phyloP scores from a whole-genome alignment of 345 rosid species.

The Aethionema arabicum region DNA sequence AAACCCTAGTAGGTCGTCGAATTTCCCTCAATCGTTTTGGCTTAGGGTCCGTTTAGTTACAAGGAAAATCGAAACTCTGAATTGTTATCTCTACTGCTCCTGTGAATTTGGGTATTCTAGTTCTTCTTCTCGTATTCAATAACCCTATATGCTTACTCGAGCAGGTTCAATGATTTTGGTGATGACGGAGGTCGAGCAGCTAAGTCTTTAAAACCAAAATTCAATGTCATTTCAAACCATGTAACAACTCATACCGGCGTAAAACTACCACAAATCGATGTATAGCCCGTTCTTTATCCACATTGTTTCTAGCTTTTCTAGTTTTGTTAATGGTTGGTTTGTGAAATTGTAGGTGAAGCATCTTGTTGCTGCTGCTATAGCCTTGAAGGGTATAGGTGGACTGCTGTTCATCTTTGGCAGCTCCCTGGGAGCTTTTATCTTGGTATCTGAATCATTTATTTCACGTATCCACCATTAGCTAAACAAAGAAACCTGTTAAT shows the following conservation, averaged over 20 bases:
- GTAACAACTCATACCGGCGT: conserved; percentile 48
- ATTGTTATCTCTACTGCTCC: no score
- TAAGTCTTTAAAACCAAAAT: conserved; percentile 49
- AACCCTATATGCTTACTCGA: conserved; percentile 3
- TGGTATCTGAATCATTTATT: conserved; percentile 42
- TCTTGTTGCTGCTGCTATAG: conserved; percentile 51
- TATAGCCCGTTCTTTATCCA: conserved; percentile 10
- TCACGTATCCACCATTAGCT: no score
- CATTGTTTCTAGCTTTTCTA: not conserved
- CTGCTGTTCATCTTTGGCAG: conserved; percentile 66
- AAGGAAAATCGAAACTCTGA: no score
- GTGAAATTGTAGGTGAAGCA: conserved; percentile 39
- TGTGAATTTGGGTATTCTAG: no score
- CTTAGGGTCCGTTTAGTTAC: no score
- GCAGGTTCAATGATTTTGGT: conserved; percentile 66
- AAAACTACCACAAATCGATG: conserved; percentile 55
- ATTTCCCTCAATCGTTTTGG: no score
- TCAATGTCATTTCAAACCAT: conserved; percentile 42
- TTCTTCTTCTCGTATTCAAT: no score
- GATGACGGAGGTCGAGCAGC: conserved; percentile 63
- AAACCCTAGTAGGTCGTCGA: no score
- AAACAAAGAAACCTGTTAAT: not conserved
- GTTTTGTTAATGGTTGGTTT: conserved; percentile 18
- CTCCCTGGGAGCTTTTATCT: conserved; percentile 65
- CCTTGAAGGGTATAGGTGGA: conserved; percentile 67